These are phyloP conservation scores for Rachicladosporium sp. DNA, from an alignment of 2,329 filamentous ascomycete species.

Conservation along the genomic window DNA sequence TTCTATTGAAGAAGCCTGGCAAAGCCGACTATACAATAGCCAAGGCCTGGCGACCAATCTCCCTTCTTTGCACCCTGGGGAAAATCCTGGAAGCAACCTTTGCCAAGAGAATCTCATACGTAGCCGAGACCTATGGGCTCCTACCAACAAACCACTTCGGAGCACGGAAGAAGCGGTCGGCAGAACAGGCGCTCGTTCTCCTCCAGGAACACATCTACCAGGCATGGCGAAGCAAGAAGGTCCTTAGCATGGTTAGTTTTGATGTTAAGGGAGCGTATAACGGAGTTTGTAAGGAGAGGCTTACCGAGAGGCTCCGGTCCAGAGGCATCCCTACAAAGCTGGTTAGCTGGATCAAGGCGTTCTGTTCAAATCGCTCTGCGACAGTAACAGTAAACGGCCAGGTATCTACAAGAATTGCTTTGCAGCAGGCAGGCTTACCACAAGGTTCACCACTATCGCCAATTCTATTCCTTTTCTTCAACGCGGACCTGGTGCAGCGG, in stretches of 20 bases:
- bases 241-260: constrained; percentile 26
- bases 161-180: neutral
- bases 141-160: constrained; percentile 1
- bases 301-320: constrained; percentile 11
- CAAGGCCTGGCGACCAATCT: constrained; percentile 19
- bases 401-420: neutral
- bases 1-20: constrained; percentile 16
- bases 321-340: constrained; percentile 17
- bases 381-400: neutral
- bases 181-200: neutral
- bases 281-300: constrained; percentile 21
- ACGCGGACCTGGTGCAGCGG: neutral
- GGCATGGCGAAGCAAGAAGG: constrained; percentile 9
- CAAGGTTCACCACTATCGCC: constrained; percentile 3
- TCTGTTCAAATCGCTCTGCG: neutral
- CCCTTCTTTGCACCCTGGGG: constrained; percentile 14
- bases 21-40: constrained; percentile 16
- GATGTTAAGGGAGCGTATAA: constrained; percentile 32
- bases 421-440: constrained; percentile 2
- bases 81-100: constrained; percentile 11
- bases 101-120: neutral
- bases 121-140: neutral
- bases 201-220: neutral
- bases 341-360: neutral
- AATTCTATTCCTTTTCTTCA: constrained; percentile 1